These are phyloP conservation scores for Daldinia sp. DNA, from an alignment of 2,329 filamentous ascomycete species.

Conservation along the genomic window DNA sequence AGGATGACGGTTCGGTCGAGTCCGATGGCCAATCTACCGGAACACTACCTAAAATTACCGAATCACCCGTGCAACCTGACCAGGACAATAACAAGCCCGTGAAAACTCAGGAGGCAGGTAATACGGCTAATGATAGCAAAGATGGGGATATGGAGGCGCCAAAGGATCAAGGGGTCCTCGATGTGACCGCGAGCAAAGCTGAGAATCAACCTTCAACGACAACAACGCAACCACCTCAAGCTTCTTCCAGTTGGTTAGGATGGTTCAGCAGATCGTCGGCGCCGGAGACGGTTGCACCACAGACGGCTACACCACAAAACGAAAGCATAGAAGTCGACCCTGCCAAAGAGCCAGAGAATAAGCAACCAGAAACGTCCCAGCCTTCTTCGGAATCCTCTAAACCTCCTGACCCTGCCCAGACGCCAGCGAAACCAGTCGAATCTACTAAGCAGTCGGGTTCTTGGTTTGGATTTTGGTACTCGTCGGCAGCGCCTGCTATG, in stretches of 20 bases:
- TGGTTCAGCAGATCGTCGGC: conserved; percentile 55
- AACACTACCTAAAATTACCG: conserved; percentile 45
- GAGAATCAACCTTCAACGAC: conserved; percentile 30
- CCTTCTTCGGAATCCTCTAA: conserved; percentile 22
- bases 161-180: conserved; percentile 19
- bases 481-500: conserved; percentile 28
- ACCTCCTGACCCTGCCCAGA: not conserved
- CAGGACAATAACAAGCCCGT: conserved; percentile 44
- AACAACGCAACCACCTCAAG: conserved; percentile 35
- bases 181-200: conserved; percentile 18
- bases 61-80: conserved; percentile 37
- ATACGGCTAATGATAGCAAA: not conserved
- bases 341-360: conserved; percentile 35
- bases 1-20: conserved; percentile 46
- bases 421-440: conserved; percentile 35
- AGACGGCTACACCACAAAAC: conserved; percentile 15
- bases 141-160: conserved; percentile 11
- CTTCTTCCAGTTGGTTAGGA: conserved; percentile 62
- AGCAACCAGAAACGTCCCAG: conserved; percentile 27
- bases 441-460: conserved; percentile 41
- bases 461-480: conserved; percentile 51
- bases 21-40: conserved; percentile 45
- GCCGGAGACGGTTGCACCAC: no score
- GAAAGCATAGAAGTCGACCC: conserved; percentile 27
- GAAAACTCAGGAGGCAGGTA: conserved; percentile 20